Percentiles rank a stretch among this genome's conserved stretches.
Evolutionary conservation across 2,329 filamentous ascomycete species (phyloP).

Genomic region (Teratosphaeria gauchensis): DNA sequence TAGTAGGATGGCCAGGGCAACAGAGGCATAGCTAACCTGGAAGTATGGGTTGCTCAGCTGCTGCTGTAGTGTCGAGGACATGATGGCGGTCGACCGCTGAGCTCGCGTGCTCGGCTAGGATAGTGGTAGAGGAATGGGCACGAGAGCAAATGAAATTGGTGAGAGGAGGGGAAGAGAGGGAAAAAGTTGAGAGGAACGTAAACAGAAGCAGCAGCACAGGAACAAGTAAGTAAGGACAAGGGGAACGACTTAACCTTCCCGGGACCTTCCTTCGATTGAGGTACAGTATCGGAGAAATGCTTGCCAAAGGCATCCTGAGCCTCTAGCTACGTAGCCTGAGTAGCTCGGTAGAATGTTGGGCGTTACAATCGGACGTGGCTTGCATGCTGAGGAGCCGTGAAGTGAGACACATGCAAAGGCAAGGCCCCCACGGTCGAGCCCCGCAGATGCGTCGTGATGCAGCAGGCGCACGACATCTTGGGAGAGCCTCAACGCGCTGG

Average conservation of each 20-base stretch:
- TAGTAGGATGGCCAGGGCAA: constrained; percentile 24
- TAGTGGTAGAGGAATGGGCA: not conserved
- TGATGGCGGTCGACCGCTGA: constrained; percentile 8
- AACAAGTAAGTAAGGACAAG: not conserved
- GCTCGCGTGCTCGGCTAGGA: constrained; percentile 7
- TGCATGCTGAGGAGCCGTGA: not conserved
- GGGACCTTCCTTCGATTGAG: not conserved
- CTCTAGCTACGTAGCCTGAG: not conserved
- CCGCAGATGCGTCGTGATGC: not conserved
- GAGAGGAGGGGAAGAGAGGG: not conserved
- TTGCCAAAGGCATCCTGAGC: not conserved
- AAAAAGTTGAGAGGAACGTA: not conserved
- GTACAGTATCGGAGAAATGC: not conserved
- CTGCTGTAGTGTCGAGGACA: constrained; percentile 17
- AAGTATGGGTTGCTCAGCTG: constrained; percentile 21
- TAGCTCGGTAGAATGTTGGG: not conserved
- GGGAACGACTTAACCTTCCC: not conserved
- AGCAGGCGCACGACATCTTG: not conserved
- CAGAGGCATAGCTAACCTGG: constrained; percentile 26
- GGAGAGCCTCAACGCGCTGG: not conserved
- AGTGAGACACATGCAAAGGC: not conserved
- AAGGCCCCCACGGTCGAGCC: not conserved
- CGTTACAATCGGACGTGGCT: not conserved
- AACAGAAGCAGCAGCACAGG: not conserved
- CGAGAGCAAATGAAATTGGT: not conserved